Base-by-base conservation (phyloP, 1,284 basidiomycete species). In the Moniliophthora roreri region DNA sequence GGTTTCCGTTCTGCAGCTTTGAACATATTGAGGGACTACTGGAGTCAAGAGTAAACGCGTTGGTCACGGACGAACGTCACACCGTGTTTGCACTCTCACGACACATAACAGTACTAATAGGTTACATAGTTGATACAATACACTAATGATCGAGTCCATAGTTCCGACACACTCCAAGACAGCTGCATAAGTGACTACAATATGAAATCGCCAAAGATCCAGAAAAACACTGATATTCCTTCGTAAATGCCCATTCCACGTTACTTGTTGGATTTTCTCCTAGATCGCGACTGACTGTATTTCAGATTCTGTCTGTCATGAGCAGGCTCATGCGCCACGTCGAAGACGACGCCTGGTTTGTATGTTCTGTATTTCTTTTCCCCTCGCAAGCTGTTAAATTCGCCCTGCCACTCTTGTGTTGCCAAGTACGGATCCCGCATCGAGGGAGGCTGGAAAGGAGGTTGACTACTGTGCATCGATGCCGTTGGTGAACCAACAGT, bases 401-500 rank as follows among this genome's bases (percentile, higher is more conserved):
- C 56, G 75, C 80, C 57, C 62, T 84, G 74, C 88, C 88, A 91
- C 60, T 85, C 80, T 49, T 80, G 72, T 3, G 88, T 76, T 2
- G 88, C 88, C 28, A 72, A 55, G 34, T 79, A 65, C 3, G 84
- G 80, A 64, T 91, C 89, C 39, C 85, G 80, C 46, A 77, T 60
- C 13, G 78, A 80, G 3, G 85, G 87, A 9, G 79, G 76, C 32
- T 77, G 71, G 39, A 85, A 69, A 0, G 78, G 79, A 36, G 79
- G 78, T 57, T 80, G 77, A 58, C 84, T 83, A 57, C 84, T 83
- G 57, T 82, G 70, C 58, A 81, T 76, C 3, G 88, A 91, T 23
- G 82, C 79, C n/a, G 84, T 86, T 4, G 85, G 85, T 3, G 88
- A 89, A 16, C 85, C 87, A 36, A 87, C 79, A 13, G 89, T 89